phyloP scores from a whole-genome alignment of 495 filamentous ascomycete species.

The Aspergillus ostianus region DNA sequence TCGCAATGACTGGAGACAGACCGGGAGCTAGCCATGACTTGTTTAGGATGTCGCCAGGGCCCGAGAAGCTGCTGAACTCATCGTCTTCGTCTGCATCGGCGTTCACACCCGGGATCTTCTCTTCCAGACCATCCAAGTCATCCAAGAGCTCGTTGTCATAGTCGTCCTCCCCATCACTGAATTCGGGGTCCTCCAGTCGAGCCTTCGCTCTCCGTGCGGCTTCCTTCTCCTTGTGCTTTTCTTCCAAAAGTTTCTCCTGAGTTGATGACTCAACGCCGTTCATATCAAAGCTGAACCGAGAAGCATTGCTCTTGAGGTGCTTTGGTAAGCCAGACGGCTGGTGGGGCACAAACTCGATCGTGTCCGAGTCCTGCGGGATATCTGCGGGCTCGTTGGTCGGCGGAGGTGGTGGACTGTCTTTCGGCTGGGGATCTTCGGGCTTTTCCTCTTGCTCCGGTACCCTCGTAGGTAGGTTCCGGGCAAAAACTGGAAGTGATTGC shows the following conservation, averaged over 20 bases:
- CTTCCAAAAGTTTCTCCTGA: constrained; percentile 81
- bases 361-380: constrained; percentile 32
- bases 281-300: constrained; percentile 91
- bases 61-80: constrained; percentile 35
- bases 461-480: constrained; percentile 47
- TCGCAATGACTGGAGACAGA: constrained; percentile 39
- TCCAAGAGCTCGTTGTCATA: constrained; percentile 68
- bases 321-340: constrained; percentile 53
- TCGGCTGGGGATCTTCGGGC: constrained; percentile 12
- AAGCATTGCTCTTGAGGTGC: constrained; percentile 83
- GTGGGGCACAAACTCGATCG: constrained; percentile 39
- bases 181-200: constrained; percentile 41
- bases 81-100: constrained; percentile 61
- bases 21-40: constrained; percentile 39
- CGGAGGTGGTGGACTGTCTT: constrained; percentile 9
- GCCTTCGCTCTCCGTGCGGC: constrained; percentile 41
- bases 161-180: constrained; percentile 55
- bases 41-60: constrained; percentile 29
- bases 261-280: constrained; percentile 68
- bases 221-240: constrained; percentile 75
- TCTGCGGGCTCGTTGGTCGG: constrained; percentile 10
- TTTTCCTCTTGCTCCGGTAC: constrained; percentile 29
- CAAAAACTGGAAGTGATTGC: constrained; percentile 49
- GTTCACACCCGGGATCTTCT: constrained; percentile 73
- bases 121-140: constrained; percentile 71